A percentile compares a stretch with the other conserved stretches of the same genome.
These are phyloP conservation scores for Aspergillus proliferans DNA, from an alignment of 2,329 filamentous ascomycete genomes.

Conservation along the genomic window DNA sequence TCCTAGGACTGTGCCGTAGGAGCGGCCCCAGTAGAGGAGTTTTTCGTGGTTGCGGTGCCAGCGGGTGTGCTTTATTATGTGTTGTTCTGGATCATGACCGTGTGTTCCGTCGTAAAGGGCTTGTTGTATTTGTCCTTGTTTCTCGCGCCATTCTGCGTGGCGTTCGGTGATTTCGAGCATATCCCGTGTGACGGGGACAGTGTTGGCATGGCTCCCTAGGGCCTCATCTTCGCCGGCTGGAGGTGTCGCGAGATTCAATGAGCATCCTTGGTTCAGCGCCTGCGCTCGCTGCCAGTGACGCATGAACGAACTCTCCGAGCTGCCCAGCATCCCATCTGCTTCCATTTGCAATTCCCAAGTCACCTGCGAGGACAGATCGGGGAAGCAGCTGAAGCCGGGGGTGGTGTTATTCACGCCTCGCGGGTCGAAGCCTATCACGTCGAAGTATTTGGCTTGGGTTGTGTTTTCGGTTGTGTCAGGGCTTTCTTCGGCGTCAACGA, in stretches of 20 bases:
- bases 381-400: slow-evolving; percentile 37
- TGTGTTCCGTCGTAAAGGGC: slow-evolving; percentile 7
- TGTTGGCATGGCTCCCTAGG: slow-evolving; percentile 29
- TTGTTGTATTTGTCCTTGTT: slow-evolving; percentile 22
- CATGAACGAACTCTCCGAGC: slow-evolving; percentile 20
- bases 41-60: slow-evolving; percentile 26
- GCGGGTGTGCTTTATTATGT: slow-evolving; percentile 19
- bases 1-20: slow-evolving; percentile 43
- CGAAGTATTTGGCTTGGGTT: slow-evolving; percentile 24
- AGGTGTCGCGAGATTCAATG: slow-evolving; percentile 15
- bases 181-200: slow-evolving; percentile 27
- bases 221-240: slow-evolving; percentile 14
- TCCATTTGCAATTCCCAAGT: slow-evolving; percentile 31
- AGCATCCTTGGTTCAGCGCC: slow-evolving; percentile 29
- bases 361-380: slow-evolving; percentile 20
- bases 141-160: slow-evolving; percentile 35
- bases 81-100: slow-evolving; percentile 14
- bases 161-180: slow-evolving; percentile 34
- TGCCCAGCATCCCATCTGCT: slow-evolving; percentile 32
- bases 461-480: slow-evolving; percentile 5
- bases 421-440: slow-evolving; percentile 42
- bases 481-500: slow-evolving; percentile 29
- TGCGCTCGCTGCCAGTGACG: slow-evolving; percentile 28
- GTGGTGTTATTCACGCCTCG: slow-evolving; percentile 39
- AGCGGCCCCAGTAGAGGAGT: slow-evolving; percentile 38